These are phyloP conservation scores for Wallemia hederae DNA, from an alignment of 1,284 basidiomycete genomes.

Conservation along the genomic window DNA sequence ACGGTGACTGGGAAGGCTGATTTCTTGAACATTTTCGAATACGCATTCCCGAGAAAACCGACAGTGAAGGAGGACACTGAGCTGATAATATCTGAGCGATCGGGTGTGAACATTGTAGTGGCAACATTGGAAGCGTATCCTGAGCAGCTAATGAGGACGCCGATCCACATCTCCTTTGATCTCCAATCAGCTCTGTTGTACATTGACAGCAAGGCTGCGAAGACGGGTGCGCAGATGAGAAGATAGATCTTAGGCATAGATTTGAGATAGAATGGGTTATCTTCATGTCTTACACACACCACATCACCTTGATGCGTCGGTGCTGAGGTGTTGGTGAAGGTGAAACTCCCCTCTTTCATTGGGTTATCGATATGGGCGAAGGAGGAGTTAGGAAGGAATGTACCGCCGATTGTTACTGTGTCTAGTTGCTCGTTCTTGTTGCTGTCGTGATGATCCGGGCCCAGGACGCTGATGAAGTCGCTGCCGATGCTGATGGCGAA, in stretches of 20 bases:
- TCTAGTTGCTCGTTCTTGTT: slow-evolving; percentile 17
- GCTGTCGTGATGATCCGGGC: slow-evolving; percentile 26
- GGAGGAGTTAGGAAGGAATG: slow-evolving; percentile 19
- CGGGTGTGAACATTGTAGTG: slow-evolving; percentile 56
- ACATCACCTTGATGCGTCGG: slow-evolving; percentile 13
- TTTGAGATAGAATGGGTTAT: slow-evolving; percentile 44
- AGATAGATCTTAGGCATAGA: slow-evolving; percentile 45
- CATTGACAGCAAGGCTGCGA: slow-evolving; percentile 40
- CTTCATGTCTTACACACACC: slow-evolving; percentile 34
- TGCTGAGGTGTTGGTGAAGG: slow-evolving; percentile 9
- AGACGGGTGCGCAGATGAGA: slow-evolving; percentile 50
- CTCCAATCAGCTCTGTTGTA: slow-evolving; percentile 44
- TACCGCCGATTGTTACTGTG: slow-evolving; percentile 27
- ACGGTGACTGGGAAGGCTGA: slow-evolving; percentile 62
- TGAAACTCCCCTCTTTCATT: slow-evolving; percentile 6
- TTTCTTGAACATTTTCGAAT: slow-evolving; percentile 56
- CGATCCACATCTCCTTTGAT: slow-evolving; percentile 40
- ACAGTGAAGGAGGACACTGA: slow-evolving; percentile 66
- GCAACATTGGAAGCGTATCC: slow-evolving; percentile 31
- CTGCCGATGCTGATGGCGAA: slow-evolving; percentile 68
- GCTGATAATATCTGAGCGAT: slow-evolving; percentile 50
- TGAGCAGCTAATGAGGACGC: slow-evolving; percentile 55
- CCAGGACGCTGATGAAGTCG: slow-evolving; percentile 51
- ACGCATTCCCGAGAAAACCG: slow-evolving; percentile 49
- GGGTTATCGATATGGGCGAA: slow-evolving; percentile 5